Evolutionary conservation across 2,329 filamentous ascomycete species (phyloP), one percentile per base, ranked within the genome.

Genomic region (Colletotrichum spaethianum): DNA sequence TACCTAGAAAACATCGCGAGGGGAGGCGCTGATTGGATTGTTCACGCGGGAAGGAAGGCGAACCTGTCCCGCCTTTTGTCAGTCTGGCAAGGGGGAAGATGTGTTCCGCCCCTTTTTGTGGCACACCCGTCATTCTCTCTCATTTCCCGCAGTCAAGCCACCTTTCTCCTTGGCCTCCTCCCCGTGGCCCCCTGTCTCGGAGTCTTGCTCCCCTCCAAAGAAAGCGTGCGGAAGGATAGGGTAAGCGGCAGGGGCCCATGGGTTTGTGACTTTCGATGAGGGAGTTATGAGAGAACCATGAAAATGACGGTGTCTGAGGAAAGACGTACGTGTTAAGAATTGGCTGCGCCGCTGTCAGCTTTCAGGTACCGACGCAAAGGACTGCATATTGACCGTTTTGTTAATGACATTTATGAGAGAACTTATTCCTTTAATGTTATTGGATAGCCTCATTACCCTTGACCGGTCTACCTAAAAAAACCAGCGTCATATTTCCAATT

Each of bases 21-120:
- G 50, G n/a, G 20, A 8, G 14, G 26, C n/a, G 55, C 33, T 52
- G 68, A 67, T 67, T 67, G 68, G 68, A 40, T 63, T 56, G 56
- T 67, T 38, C 28, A 11, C 26, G 4, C 48, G 57, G 50, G 52
- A 50, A 63, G 50, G 57, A 62, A 57, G 44, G 18, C 14, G 36
- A 42, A 40, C 28, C 48, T 46, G 31, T 46, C 9, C 28, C 18
- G 42, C 20, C 33, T 36, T n/a, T 26, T 40, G 55, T 26, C 23
- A 53, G 50, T 36, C 28, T 18, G 31, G 9, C 5, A 28, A 23
- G 52, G 31, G 31, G 52, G 18, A 42, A 36, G 23, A 42, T 53
- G 6, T 40, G 36, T 42, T 20, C 36, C 23, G 55, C 26, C 20
- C 18, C 23, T 56, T 11, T 31, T 31, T 53, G 50, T 56, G 52